phyloP scores from a whole-genome alignment of 164 flowering plant species.

The Stephania yunnanensis region DNA sequence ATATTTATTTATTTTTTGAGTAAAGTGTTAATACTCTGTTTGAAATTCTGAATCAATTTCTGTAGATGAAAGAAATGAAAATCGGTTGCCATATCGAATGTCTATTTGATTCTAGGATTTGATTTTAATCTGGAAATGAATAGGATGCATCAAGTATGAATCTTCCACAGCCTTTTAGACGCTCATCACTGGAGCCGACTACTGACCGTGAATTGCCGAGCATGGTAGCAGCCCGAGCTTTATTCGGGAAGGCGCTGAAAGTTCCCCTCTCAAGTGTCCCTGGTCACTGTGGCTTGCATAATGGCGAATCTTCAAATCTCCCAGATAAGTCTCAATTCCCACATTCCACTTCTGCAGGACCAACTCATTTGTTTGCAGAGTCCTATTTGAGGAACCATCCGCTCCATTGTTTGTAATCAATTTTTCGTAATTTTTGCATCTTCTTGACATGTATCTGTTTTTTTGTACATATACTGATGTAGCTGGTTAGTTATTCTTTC shows the following conservation, averaged over 20 bases:
- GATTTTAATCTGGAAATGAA: neutral
- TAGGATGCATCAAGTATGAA: conserved; percentile 30
- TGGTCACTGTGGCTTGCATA: conserved; percentile 8
- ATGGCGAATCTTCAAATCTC: conserved; percentile 7
- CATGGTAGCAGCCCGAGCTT: conserved; percentile 10
- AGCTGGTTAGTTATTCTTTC: neutral
- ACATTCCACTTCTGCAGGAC: conserved; percentile 11
- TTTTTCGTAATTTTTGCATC: neutral
- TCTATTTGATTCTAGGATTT: neutral
- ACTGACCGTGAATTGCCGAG: conserved; percentile 13
- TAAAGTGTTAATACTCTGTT: neutral
- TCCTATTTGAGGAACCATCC: neutral
- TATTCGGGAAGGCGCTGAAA: conserved; percentile 14
- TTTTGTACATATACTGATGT: neutral
- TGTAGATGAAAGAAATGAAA: neutral
- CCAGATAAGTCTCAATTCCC: conserved; percentile 15
- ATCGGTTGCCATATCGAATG: neutral
- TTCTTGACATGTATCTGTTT: neutral
- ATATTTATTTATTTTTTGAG: neutral
- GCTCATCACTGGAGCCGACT: conserved; percentile 15
- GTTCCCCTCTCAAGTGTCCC: conserved; percentile 13
- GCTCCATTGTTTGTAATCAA: conserved; percentile 5
- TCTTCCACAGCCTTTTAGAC: conserved; percentile 11
- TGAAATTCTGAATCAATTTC: neutral
- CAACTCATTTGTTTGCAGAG: conserved; percentile 11